Percentiles rank a stretch among this genome's conserved stretches.
Evolutionary conservation across 768 basidiomycete species (phyloP).

Genomic region (Sporobolomyces roseus): DNA sequence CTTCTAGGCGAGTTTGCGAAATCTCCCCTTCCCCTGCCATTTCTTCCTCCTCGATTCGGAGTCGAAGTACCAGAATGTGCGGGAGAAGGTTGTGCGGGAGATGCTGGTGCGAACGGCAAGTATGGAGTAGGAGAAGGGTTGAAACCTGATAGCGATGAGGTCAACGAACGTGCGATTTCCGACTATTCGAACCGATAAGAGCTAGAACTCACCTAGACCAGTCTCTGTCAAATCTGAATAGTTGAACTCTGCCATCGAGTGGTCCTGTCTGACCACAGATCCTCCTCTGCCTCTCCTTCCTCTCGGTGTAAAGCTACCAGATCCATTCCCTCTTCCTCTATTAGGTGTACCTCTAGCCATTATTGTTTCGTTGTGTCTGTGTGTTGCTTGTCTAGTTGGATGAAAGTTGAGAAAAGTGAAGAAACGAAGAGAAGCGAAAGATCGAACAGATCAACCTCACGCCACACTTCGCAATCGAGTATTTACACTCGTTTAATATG

Average conservation of each 20-base stretch:
- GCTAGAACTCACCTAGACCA: conserved; percentile 19
- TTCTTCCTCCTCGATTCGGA: conserved; percentile 5
- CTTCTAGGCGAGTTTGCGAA: conserved; percentile 1
- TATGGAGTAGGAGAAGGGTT: no score
- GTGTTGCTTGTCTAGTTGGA: background rate
- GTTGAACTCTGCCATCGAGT: conserved; percentile 26
- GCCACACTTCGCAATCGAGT: no score
- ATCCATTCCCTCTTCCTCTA: conserved; percentile 9
- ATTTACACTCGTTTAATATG: no score
- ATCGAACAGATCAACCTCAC: no score
- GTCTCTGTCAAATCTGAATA: conserved; percentile 23
- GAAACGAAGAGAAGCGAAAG: background rate
- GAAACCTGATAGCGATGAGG: conserved; percentile 20
- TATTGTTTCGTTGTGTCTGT: background rate
- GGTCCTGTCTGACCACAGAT: background rate
- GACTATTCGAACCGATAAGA: no score
- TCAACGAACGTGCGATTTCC: background rate
- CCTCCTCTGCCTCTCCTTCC: conserved; percentile 14
- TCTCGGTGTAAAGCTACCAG: background rate
- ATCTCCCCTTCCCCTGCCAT: background rate
- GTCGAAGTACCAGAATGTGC: conserved; percentile 2
- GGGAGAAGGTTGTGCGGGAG: background rate
- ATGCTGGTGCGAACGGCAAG: background rate
- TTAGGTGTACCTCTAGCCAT: conserved; percentile 14
- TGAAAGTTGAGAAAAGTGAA: background rate